Evolutionary conservation across 202 grass and related monocot genomes (phyloP), one percentile per base, ranked within the genome.

Genomic region (Elaeis oleifera): DNA sequence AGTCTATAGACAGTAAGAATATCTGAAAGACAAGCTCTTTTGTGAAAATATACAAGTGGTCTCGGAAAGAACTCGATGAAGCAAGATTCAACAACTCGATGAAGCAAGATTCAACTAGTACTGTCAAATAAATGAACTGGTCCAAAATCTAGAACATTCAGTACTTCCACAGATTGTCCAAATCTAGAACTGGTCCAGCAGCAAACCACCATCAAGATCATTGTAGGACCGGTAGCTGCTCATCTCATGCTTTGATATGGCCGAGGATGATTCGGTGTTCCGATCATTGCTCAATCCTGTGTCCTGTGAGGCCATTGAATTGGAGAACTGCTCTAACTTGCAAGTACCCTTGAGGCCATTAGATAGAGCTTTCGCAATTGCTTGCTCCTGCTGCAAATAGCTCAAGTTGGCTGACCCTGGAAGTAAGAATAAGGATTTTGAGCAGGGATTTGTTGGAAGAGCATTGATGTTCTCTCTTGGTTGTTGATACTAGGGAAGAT

Each of bases 241-340:
- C 15, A 17, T 60, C 25, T 32, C 29, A 18, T 39, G 27, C 58
- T 60, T 60, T 3, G 58, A 59, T 59, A 27, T 31, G 18, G 22
- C 31, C 11, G 56, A 50, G 17, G 16, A 54, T 23, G 21, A 8
- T 51, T 76, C 51, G 59, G 50, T 56, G 50, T 54, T 54, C 54
- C 44, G 53, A 11, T 36, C 20, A n/a, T 53, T 69, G 85, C 77
- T 88, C 6, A 28, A n/a, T 50, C 49, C 24, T 5, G 64, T 51
- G 49, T 88, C 76, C 51, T 73, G 73, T 7, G 80, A 80, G 16
- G 66, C 70, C 36, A 44, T 44, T 14, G 36, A 44, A 44, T 44
- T 44, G 8, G 36, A 44, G 36, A 44, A 5, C 9, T 44, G 36
- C 36, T 44, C 69, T 23, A 75, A 16, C 6, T 60, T 50, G 73